Evolutionary conservation across 352 stramenopile species (phyloP).

Genomic region (Hyphochytrium catenoides): DNA sequence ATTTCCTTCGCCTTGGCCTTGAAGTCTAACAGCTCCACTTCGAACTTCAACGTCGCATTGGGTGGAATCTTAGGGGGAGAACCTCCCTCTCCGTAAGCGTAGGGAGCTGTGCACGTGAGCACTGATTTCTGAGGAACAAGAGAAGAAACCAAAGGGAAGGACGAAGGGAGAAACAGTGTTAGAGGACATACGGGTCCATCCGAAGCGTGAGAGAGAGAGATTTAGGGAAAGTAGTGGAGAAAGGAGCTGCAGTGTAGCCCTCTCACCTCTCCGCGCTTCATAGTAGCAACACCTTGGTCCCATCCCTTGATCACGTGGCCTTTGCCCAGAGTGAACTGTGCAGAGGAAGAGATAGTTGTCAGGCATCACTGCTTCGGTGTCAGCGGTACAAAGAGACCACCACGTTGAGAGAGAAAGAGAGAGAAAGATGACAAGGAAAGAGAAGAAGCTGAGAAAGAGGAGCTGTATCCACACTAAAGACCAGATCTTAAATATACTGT

Average conservation of each 20-base stretch:
- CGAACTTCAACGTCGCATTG: conserved; percentile 81
- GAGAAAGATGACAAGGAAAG: too few species aligned
- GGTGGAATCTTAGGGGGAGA: conserved; percentile 78
- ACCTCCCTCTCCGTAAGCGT: conserved; percentile 71
- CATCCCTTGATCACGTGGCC: conserved; percentile 69
- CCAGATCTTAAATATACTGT: too few species aligned
- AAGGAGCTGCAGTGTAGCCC: neutral
- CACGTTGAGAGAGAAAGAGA: too few species aligned
- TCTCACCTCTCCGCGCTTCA: conserved; percentile 71
- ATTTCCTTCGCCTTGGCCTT: conserved; percentile 80
- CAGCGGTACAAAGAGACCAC: too few species aligned
- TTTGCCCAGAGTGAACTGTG: conserved; percentile 58
- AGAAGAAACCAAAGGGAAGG: too few species aligned
- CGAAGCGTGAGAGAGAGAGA: neutral
- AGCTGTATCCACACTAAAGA: too few species aligned
- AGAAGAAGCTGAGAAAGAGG: too few species aligned
- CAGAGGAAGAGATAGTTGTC: too few species aligned
- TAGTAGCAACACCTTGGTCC: conserved; percentile 66
- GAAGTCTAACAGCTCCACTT: conserved; percentile 84
- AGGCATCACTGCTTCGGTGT: too few species aligned
- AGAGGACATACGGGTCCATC: neutral
- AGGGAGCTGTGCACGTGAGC: conserved; percentile 70
- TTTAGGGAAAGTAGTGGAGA: neutral
- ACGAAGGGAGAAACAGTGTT: conserved; percentile 7
- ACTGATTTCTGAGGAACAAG: conserved; percentile 74